Conservation (phyloP, 495 filamentous ascomycete species). For the Terfezia boudieri region DNA sequence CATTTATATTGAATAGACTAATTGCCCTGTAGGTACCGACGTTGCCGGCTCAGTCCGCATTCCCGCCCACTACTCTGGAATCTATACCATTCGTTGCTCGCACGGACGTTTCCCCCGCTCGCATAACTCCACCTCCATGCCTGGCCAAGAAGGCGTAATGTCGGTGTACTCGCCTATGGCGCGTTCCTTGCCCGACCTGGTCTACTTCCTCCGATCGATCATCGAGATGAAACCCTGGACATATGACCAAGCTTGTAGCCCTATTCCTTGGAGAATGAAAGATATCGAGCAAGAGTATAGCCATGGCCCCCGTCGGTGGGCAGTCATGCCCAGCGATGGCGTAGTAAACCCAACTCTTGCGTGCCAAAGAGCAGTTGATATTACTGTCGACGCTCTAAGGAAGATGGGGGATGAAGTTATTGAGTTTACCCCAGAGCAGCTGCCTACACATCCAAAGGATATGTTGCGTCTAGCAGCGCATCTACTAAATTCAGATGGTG, state of each 20-base stretch:
- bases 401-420: slow-evolving; percentile 54
- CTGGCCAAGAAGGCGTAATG: slow-evolving; percentile 76
- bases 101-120: slow-evolving; percentile 86
- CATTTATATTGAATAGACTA: no score
- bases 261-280: slow-evolving; percentile 50
- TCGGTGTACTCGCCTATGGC: slow-evolving; percentile 90
- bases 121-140: slow-evolving; percentile 74
- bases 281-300: slow-evolving; percentile 30
- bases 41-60: slow-evolving; percentile 79
- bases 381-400: slow-evolving; percentile 42
- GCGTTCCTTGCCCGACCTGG: slow-evolving; percentile 60
- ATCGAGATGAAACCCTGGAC: slow-evolving; percentile 77
- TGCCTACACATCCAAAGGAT: slow-evolving; percentile 36
- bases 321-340: slow-evolving; percentile 58
- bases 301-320: slow-evolving; percentile 33
- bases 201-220: slow-evolving; percentile 61
- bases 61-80: slow-evolving; percentile 77
- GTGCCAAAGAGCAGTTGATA: slow-evolving; percentile 52
- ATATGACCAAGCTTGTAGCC: slow-evolving; percentile 71
- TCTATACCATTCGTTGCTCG: slow-evolving; percentile 77
- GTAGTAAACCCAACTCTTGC: slow-evolving; percentile 78
- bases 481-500: slow-evolving; percentile 72
- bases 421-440: slow-evolving; percentile 32
- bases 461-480: slow-evolving; percentile 61
- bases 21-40: slow-evolving; percentile 39